Base-by-base conservation (phyloP, 257 asterid species). In the Mentha longifolia region DNA sequence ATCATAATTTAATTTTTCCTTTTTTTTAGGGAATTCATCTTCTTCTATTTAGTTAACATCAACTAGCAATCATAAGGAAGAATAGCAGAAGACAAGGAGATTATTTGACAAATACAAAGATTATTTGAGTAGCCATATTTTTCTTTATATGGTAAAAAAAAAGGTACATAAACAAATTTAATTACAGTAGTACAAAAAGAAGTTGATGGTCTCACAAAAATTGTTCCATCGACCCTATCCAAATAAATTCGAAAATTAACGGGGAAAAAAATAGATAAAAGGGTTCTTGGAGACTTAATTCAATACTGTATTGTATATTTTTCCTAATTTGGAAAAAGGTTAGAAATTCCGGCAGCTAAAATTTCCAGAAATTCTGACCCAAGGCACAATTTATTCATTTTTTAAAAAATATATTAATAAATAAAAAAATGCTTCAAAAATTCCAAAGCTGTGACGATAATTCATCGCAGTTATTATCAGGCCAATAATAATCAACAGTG, bases 371-470 rank as follows among this genome's bases (percentile, higher is more conserved):
- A 42, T 70, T 78, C 75, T 15, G 72, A 61, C 49, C 45, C 65
- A 0, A 22, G 25, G 25, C 28, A 67, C 58, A 41, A 55, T 43
- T 37, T 37, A 49, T 5, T 54, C 15, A 49, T 30, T 7, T 11
- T 41, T 4, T 49, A 0, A 6, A 5, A 15, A 49, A 4, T 49
- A 49, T 10, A 19, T 15, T 19, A 16, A 14, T 39, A 6, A 3
- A 33, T 33, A 6, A 33, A 33, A 0, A 33, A 33, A 33, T 33
- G 7, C n/a, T 28, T 73, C 50, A 87, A 64, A 90, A 90, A 58
- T 83, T 84, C 96, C 96, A 87, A 19, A 90, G 88, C 60, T 85
- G 80, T 22, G 87, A 73, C 7, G 81, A 62, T 14, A 76, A 61
- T 11, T 74, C 86, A 22, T 87, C 87, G 1, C 13, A 41, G 7